Percentiles rank a stretch among this genome's conserved stretches.
phyloP scores from a whole-genome alignment of 2,329 filamentous ascomycete genomes.

The Hirsutella minnesotensis region DNA sequence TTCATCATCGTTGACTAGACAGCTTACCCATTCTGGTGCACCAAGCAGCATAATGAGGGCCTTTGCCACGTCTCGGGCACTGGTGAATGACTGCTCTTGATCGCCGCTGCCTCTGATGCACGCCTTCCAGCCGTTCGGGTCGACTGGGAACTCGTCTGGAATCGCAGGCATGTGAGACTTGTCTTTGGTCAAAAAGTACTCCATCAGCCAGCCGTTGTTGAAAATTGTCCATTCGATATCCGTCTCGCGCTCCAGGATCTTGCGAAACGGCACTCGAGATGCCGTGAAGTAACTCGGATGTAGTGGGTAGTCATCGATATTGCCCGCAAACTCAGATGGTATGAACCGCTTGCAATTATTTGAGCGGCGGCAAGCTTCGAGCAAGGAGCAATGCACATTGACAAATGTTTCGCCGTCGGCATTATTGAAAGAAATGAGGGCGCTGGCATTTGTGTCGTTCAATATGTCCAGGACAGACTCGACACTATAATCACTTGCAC shows the following conservation, averaged over 20 bases:
- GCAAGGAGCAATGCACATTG: neutral
- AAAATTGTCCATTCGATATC: constrained; percentile 1
- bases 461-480: neutral
- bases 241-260: neutral
- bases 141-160: neutral
- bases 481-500: neutral
- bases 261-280: constrained; percentile 1
- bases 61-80: neutral
- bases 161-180: neutral
- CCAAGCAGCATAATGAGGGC: neutral
- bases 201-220: constrained; percentile 1
- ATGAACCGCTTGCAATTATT: neutral
- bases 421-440: neutral
- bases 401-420: neutral
- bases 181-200: constrained; percentile 1
- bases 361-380: neutral
- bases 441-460: neutral
- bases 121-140: neutral
- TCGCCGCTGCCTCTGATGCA: neutral
- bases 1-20: neutral
- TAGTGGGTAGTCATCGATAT: neutral
- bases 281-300: neutral
- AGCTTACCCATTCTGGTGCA: neutral
- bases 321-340: constrained; percentile 1
- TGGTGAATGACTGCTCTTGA: neutral